A percentile compares a stretch with the other conserved stretches of the same genome.
Evolutionary conservation across 305 asterid species (phyloP).

Genomic region (Solanum hybrid): DNA sequence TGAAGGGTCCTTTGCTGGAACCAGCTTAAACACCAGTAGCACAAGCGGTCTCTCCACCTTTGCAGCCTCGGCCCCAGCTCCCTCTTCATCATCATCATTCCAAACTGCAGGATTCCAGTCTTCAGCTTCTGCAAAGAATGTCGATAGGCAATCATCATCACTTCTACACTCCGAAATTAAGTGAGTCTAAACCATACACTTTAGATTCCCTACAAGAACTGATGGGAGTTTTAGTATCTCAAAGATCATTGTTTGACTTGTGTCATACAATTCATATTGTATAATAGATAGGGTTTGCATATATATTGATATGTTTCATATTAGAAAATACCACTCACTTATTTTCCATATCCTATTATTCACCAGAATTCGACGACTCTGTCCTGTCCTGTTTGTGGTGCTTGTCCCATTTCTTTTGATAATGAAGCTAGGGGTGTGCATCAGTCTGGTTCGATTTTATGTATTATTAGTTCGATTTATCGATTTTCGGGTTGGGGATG

Average conservation of each 20-base stretch:
- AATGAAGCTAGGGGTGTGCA: too few relatives aligned
- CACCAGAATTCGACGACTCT: not conserved
- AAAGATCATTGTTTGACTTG: not conserved
- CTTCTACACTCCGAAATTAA: constrained; percentile 19
- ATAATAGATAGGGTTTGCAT: not conserved
- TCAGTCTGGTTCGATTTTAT: too few relatives aligned
- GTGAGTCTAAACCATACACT: not conserved
- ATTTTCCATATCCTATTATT: not conserved
- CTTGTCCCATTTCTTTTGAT: not conserved
- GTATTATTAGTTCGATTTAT: too few relatives aligned
- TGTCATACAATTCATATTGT: not conserved
- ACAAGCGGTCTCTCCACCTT: constrained; percentile 41
- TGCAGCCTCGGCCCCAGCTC: constrained; percentile 45
- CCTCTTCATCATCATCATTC: constrained; percentile 48
- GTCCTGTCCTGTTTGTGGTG: not conserved
- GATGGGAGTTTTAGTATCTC: not conserved
- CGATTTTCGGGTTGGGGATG: not conserved
- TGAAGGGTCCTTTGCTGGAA: constrained; percentile 41
- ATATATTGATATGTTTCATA: not conserved
- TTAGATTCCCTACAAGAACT: not conserved
- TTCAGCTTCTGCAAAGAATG: constrained; percentile 30
- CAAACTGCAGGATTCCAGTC: constrained; percentile 29
- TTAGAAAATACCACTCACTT: not conserved
- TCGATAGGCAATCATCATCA: constrained; percentile 40
- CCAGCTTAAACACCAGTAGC: constrained; percentile 38